Percentiles rank a stretch among this genome's conserved stretches.
Evolutionary conservation across 139 green algal species (phyloP).

Genomic region (Asterochloris sp.): DNA sequence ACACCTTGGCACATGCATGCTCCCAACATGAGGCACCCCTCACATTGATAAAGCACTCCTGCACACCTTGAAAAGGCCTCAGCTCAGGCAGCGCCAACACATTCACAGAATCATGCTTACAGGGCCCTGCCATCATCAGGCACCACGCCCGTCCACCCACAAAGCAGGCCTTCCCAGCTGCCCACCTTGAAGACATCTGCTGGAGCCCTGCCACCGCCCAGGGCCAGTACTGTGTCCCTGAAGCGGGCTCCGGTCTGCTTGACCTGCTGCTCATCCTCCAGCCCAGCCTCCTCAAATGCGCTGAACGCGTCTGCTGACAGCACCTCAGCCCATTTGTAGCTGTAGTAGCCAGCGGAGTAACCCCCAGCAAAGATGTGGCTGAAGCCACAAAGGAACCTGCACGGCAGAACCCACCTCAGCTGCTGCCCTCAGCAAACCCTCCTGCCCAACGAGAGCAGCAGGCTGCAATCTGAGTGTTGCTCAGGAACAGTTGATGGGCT

Average conservation of each 20-base stretch:
- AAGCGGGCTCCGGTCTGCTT: constrained; percentile 69
- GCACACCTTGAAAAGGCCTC: background rate
- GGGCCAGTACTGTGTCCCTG: constrained; percentile 84
- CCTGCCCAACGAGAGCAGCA: no score
- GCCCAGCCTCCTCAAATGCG: constrained; percentile 93
- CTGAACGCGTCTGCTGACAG: constrained; percentile 90
- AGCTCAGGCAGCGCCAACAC: background rate
- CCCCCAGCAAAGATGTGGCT: constrained; percentile 95
- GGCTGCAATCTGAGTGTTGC: no score
- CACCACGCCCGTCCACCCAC: background rate
- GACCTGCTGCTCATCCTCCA: constrained; percentile 76
- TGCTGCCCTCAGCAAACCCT: no score
- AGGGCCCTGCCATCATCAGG: background rate
- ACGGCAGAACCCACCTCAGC: background rate
- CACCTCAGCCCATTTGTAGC: constrained; percentile 92
- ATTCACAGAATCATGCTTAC: background rate
- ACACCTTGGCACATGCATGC: background rate
- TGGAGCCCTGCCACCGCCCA: constrained; percentile 81
- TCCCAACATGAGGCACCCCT: background rate
- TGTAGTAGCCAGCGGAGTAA: constrained; percentile 79
- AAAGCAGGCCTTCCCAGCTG: background rate
- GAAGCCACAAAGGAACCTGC: constrained; percentile 91
- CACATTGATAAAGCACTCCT: background rate
- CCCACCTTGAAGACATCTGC: constrained; percentile 68
- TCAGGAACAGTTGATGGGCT: no score